Base-by-base conservation (phyloP, 1,284 basidiomycete species). In the Rhodotorula sp. region DNA sequence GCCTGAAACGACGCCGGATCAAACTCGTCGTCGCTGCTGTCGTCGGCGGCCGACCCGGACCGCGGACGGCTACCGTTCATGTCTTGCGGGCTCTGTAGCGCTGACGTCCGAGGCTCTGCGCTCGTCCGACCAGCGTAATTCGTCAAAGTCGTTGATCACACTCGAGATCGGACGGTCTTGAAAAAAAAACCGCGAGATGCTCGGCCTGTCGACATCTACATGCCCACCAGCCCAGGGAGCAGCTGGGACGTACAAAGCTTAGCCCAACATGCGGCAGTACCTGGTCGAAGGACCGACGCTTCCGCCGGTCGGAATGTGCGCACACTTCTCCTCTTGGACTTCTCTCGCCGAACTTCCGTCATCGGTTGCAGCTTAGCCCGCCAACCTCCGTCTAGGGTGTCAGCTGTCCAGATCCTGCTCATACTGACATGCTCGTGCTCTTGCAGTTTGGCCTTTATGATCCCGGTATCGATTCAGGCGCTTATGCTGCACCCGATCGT, bases 401-500 rank as follows among this genome's bases (percentile, higher is more conserved):
- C 21, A 23, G 21, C 23, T 52, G 12, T 23, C 21, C 23, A 10
- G 21, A 14, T 26, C 18, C 12, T n/a, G 7, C 6, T 16, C 18
- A 21, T 15, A 23, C 62, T 56, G 54, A 57, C 20, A 21, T 12
- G 5, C 12, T 5, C 3, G 21, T 2, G n/a, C 34, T 3, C 43
- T 6, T 8, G n/a, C 72, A 74, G 72, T 12, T 58, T 75, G 46
- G 26, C 48, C 10, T 75, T 75, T 59, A 47, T 72, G 49, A 7
- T 71, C 3, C 74, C 74, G 2, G 26, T 76, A 61, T 72, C 58
- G 34, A 46, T 74, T 5, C 67, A 76, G 63, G 64, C 61, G 56
- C 66, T 76, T 29, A 49, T 76, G 20, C 64, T 76, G 3, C 75
- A 76, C 59, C 75, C 75, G 6, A 15, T 34, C 23, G 71, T 75